Base-by-base conservation (phyloP, 495 filamentous ascomycete species). In the Haplographium delicatum region DNA sequence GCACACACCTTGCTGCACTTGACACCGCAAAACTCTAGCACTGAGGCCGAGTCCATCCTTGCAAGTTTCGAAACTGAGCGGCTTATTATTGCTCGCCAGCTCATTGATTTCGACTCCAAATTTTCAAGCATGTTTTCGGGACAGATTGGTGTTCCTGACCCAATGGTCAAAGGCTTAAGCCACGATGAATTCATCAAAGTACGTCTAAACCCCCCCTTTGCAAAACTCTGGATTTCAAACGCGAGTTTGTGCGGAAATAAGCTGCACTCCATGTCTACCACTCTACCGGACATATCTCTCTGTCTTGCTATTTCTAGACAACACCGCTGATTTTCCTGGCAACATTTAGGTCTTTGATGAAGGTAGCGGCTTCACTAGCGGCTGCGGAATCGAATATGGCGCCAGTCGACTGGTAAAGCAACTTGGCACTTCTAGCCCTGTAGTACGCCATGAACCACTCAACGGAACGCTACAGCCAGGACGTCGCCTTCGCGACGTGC, bases 61-160 rank as follows among this genome's bases (percentile, higher is more conserved):
- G 25, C 45, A 4, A 66, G 64, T 8, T 67, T 61, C 49, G 35
- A 68, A 34, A 28, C 30, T 9, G 65, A 68, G 47, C 61, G 65
- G 1, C 44, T 60, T 1, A 54, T 52, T 4, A 57, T 68, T 10
- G 65, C 65, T 1, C 43, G 46, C 7, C 53, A 66, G 41, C 58
- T 68, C 3, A 66, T 68, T 35, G 58, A 50, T 6, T 68, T 68
- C 41, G 65, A 68, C 34, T 55, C 50, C 1, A 31, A 56, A 19
- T 67, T 68, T 50, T 62, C 65, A 0, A 35, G 39, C 13, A 61
- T 65, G 65, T 67, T 68, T 44, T 57, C 53, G 1, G 60, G 63
- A 1, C 66, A 71, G 52, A 74, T 77, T n/a, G 69, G 68, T 0
- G 9, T 19, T n/a, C n/a, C n/a, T n/a, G n/a, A 8, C 50, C 56